phyloP scores from a whole-genome alignment of 2,329 filamentous ascomycete species.

The Fusarium verrucosum region DNA sequence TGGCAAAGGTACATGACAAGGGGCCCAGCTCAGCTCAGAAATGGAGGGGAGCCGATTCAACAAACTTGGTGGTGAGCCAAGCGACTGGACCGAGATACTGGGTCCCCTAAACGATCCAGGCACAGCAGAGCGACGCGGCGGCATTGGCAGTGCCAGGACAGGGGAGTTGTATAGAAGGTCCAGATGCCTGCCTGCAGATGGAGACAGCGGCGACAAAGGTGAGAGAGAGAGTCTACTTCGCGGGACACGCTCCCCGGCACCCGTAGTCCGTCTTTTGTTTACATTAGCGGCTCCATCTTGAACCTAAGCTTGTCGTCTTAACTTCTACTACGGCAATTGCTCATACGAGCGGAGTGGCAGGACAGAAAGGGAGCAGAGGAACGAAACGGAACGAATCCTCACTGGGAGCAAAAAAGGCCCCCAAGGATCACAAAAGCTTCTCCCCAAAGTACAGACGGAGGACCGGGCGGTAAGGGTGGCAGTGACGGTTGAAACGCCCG shows the following conservation, averaged over 20 bases:
- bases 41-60: slow-evolving; percentile 2
- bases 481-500: slow-evolving; percentile 28
- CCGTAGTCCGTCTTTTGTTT: slow-evolving; percentile 23
- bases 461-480: slow-evolving; percentile 5
- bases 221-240: slow-evolving; percentile 11
- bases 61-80: slow-evolving; percentile 30
- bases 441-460: not conserved
- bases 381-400: not conserved
- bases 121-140: slow-evolving; percentile 25
- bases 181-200: slow-evolving; percentile 23
- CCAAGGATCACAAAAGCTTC: not conserved
- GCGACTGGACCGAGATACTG: slow-evolving; percentile 24
- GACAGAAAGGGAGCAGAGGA: not conserved
- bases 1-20: slow-evolving; percentile 1
- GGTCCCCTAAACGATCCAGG: slow-evolving; percentile 32
- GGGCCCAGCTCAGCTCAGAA: not conserved
- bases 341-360: not conserved
- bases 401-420: not conserved
- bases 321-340: not conserved
- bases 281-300: slow-evolving; percentile 25
- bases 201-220: slow-evolving; percentile 16
- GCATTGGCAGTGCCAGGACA: slow-evolving; percentile 30
- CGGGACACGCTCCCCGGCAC: slow-evolving; percentile 33
- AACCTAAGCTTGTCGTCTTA: slow-evolving; percentile 5
- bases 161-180: slow-evolving; percentile 4